A percentile compares a stretch with the other conserved stretches of the same genome.
phyloP scores from a whole-genome alignment of 2,329 filamentous ascomycete species.

The Fusarium virguliforme region DNA sequence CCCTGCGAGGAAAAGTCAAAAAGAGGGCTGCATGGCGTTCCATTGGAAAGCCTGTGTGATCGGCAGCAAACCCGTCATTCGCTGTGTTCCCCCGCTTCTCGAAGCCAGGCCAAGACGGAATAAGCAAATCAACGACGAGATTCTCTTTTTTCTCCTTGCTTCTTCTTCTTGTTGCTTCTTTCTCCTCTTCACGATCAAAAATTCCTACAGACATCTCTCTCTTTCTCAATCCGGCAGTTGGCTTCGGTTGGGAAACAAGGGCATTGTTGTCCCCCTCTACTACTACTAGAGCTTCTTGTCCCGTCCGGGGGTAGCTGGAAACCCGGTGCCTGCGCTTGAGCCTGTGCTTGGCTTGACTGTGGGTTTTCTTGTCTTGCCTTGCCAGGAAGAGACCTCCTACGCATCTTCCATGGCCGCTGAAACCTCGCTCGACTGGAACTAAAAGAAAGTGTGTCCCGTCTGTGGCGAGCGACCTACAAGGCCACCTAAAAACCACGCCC shows the following conservation, averaged over 20 bases:
- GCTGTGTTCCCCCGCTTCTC: constrained; percentile 43
- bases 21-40: constrained; percentile 41
- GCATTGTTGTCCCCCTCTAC: neutral
- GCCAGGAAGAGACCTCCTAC: neutral
- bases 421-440: constrained; percentile 5
- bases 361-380: neutral
- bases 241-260: constrained; percentile 16
- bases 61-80: constrained; percentile 37
- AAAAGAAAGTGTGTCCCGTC: constrained; percentile 20
- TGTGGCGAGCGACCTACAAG: constrained; percentile 37
- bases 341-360: constrained; percentile 33
- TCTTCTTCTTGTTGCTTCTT: neutral
- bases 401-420: constrained; percentile 2
- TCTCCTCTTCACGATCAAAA: neutral
- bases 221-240: constrained; percentile 34
- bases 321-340: constrained; percentile 39
- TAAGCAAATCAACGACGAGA: constrained; percentile 22
- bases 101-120: constrained; percentile 42
- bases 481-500: constrained; percentile 9
- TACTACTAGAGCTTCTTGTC: constrained; percentile 26
- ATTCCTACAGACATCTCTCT: neutral
- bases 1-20: neutral
- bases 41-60: constrained; percentile 32
- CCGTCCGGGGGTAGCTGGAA: constrained; percentile 35
- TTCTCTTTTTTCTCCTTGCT: neutral